Conservation (phyloP, 768 basidiomycete genomes). For the Mycena capillaripes region DNA sequence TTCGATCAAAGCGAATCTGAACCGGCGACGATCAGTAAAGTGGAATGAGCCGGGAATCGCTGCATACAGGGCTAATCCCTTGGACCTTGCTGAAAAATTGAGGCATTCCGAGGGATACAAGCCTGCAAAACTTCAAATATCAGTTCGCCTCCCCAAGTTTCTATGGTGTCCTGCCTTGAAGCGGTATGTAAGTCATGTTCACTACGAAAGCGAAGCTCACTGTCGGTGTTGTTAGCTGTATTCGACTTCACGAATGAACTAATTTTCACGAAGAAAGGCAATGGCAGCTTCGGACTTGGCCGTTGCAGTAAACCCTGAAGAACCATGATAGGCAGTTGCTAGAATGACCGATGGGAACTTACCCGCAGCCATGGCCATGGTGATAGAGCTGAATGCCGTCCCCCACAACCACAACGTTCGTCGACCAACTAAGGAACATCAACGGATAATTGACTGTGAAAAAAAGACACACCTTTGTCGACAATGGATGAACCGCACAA, state of each 20-base stretch:
- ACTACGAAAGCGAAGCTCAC: constrained; percentile 21
- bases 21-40: background rate
- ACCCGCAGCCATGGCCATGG: constrained; percentile 58
- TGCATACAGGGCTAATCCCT: constrained; percentile 24
- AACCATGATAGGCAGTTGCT: background rate
- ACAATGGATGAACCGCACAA: constrained; percentile 55
- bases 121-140: background rate
- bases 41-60: too few relatives aligned
- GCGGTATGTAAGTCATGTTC: constrained; percentile 29
- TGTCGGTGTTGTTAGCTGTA: background rate
- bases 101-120: constrained; percentile 30
- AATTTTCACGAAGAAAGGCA: constrained; percentile 46
- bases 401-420: constrained; percentile 63
- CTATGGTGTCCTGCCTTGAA: constrained; percentile 1
- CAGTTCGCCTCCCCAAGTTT: background rate
- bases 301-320: constrained; percentile 56
- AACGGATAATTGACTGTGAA: background rate
- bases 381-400: constrained; percentile 51
- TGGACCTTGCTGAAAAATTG: constrained; percentile 17
- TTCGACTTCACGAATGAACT: constrained; percentile 48
- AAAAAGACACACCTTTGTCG: constrained; percentile 49
- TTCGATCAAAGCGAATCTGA: constrained; percentile 17
- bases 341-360: background rate
- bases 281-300: constrained; percentile 57
- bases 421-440: constrained; percentile 49